These are phyloP conservation scores for Xylariaceae sp. DNA, from an alignment of 2,329 filamentous ascomycete genomes.

Conservation along the genomic window DNA sequence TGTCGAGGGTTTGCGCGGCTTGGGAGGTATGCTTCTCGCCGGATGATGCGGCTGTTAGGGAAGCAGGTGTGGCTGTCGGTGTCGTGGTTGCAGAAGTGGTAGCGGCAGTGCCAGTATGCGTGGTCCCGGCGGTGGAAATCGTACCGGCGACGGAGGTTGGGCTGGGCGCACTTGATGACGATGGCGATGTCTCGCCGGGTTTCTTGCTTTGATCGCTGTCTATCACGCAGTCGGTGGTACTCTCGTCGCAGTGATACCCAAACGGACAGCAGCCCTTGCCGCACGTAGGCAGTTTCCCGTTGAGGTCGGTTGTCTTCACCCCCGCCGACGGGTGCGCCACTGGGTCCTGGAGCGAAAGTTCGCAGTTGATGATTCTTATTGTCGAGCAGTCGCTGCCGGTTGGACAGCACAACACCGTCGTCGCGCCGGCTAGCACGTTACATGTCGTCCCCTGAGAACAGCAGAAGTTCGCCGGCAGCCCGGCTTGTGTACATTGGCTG, in stretches of 20 bases:
- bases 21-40: conserved; percentile 14
- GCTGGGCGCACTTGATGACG: conserved; percentile 6
- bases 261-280: conserved; percentile 64
- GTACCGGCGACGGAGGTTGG: conserved; percentile 6
- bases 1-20: conserved; percentile 20
- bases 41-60: conserved; percentile 12
- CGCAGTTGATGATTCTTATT: conserved; percentile 61
- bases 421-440: conserved; percentile 54
- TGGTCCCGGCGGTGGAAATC: neutral
- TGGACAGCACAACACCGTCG: conserved; percentile 68
- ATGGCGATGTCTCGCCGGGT: conserved; percentile 13
- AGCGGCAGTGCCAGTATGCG: neutral
- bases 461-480: conserved; percentile 61
- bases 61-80: neutral
- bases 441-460: conserved; percentile 53
- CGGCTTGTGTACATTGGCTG: conserved; percentile 45
- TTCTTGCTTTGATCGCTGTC: conserved; percentile 45
- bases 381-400: conserved; percentile 48
- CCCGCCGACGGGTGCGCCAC: conserved; percentile 49
- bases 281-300: conserved; percentile 51
- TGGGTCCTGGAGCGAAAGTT: conserved; percentile 56
- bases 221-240: conserved; percentile 42
- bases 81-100: neutral
- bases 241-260: conserved; percentile 57
- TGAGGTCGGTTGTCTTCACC: conserved; percentile 61